A percentile compares a stretch with the other conserved stretches of the same genome.
phyloP scores from a whole-genome alignment of 2,329 filamentous ascomycete species.

The Fusarium liriodendri region DNA sequence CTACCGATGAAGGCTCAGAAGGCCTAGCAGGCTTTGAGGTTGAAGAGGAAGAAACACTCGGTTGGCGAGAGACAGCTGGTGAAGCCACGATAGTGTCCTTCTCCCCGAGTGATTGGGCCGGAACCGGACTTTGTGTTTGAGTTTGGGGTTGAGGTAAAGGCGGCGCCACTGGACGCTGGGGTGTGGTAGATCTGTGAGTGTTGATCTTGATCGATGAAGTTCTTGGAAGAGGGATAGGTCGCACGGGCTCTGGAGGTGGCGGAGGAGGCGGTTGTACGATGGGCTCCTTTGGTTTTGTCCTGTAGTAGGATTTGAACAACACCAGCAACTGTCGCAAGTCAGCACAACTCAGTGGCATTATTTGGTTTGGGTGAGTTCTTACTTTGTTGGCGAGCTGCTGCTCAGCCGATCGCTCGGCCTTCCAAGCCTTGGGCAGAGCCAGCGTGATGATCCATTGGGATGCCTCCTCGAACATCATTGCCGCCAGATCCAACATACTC shows the following conservation, averaged over 20 bases:
- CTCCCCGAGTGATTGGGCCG: slow-evolving; percentile 25
- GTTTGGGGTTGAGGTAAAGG: neutral
- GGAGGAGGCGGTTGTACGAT: slow-evolving; percentile 34
- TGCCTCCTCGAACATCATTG: slow-evolving; percentile 60
- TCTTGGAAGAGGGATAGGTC: slow-evolving; percentile 43
- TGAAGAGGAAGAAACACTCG: slow-evolving; percentile 36
- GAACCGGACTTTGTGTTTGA: slow-evolving; percentile 13
- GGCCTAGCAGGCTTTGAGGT: slow-evolving; percentile 34
- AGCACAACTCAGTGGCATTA: slow-evolving; percentile 11
- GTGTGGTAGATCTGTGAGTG: slow-evolving; percentile 46
- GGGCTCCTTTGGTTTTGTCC: slow-evolving; percentile 48
- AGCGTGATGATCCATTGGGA: slow-evolving; percentile 55
- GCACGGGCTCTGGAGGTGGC: slow-evolving; percentile 41
- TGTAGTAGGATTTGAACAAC: slow-evolving; percentile 54
- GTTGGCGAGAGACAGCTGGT: slow-evolving; percentile 36
- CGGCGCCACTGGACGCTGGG: slow-evolving; percentile 27
- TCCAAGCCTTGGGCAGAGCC: slow-evolving; percentile 56
- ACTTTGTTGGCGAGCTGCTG: slow-evolving; percentile 52
- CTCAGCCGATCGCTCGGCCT: slow-evolving; percentile 49
- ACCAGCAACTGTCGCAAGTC: slow-evolving; percentile 48
- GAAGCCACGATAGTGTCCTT: slow-evolving; percentile 46
- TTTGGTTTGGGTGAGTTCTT: slow-evolving; percentile 26
- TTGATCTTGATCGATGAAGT: slow-evolving; percentile 55
- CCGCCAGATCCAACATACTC: slow-evolving; percentile 56
- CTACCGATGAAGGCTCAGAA: slow-evolving; percentile 30